These are phyloP conservation scores for Dryas octopetala DNA, from an alignment of 306 rosid species.

Conservation along the genomic window DNA sequence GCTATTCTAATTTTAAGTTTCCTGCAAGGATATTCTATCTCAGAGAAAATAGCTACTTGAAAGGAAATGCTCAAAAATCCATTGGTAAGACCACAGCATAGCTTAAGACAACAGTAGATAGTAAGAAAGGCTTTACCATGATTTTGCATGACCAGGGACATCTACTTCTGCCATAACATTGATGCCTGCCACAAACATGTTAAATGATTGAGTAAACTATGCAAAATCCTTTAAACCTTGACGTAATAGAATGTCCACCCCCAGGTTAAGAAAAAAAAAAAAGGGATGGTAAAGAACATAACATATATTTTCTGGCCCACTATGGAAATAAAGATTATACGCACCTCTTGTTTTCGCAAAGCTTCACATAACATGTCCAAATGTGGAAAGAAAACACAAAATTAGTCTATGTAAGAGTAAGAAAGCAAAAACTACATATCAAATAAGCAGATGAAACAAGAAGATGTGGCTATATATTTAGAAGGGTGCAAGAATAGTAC, in stretches of 20 bases:
- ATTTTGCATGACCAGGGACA: constrained; percentile 93
- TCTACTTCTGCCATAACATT: constrained; percentile 94
- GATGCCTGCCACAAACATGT: constrained; percentile 60
- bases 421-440: constrained; percentile 22
- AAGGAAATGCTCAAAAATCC: neutral
- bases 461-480: constrained; percentile 7
- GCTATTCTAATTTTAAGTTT: neutral
- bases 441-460: neutral
- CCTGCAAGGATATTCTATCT: neutral
- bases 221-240: constrained; percentile 14
- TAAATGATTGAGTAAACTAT: constrained; percentile 22
- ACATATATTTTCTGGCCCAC: constrained; percentile 1
- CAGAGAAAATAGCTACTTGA: constrained; percentile 5
- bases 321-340: constrained; percentile 34
- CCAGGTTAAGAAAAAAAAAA: neutral
- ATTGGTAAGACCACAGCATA: neutral
- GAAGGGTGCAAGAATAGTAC: neutral
- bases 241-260: constrained; percentile 6
- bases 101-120: constrained; percentile 16
- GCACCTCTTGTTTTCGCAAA: constrained; percentile 88
- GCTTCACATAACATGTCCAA: constrained; percentile 46
- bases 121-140: constrained; percentile 59
- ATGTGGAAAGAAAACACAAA: constrained; percentile 39
- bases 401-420: constrained; percentile 35
- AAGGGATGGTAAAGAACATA: neutral